A percentile compares a stretch with the other conserved stretches of the same genome.
phyloP scores from a whole-genome alignment of 2,329 filamentous ascomycete genomes.

The Aotearoamyces nothofagi region DNA sequence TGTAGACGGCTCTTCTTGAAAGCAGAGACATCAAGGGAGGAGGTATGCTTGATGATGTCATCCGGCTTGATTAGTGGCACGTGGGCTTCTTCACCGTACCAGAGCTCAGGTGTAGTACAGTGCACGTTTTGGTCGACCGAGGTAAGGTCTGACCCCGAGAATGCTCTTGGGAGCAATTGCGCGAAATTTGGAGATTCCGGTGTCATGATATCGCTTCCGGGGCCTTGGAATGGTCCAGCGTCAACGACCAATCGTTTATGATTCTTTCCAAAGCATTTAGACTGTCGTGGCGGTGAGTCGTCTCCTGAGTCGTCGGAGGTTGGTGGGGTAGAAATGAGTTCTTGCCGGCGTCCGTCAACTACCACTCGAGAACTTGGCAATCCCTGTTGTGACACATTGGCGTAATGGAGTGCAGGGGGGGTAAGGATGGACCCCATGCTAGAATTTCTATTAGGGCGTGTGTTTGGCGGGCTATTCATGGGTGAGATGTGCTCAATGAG shows the following conservation, averaged over 20 bases:
- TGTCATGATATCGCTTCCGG: background rate
- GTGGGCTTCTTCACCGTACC: no score
- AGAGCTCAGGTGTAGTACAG: background rate
- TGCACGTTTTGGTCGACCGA: background rate
- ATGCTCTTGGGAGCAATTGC: constrained; percentile 1
- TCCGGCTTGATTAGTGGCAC: no score
- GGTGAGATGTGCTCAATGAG: constrained; percentile 1
- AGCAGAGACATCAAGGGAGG: no score
- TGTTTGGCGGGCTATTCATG: no score
- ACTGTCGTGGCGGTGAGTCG: background rate
- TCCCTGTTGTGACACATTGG: background rate
- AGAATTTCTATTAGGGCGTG: no score
- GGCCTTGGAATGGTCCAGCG: background rate
- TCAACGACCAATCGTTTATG: background rate
- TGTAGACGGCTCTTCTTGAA: no score
- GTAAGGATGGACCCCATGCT: background rate
- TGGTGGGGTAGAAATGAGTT: background rate
- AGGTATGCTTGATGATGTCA: no score
- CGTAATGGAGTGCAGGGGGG: background rate
- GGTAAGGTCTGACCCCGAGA: constrained; percentile 2
- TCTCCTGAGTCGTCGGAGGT: background rate
- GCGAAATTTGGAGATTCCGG: background rate
- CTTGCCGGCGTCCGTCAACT: background rate
- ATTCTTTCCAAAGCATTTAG: background rate
- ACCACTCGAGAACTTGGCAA: background rate